Percentiles rank a stretch among this genome's conserved stretches.
These are phyloP conservation scores for Vitis riparia DNA, from an alignment of 164 flowering plant species.

Conservation along the genomic window DNA sequence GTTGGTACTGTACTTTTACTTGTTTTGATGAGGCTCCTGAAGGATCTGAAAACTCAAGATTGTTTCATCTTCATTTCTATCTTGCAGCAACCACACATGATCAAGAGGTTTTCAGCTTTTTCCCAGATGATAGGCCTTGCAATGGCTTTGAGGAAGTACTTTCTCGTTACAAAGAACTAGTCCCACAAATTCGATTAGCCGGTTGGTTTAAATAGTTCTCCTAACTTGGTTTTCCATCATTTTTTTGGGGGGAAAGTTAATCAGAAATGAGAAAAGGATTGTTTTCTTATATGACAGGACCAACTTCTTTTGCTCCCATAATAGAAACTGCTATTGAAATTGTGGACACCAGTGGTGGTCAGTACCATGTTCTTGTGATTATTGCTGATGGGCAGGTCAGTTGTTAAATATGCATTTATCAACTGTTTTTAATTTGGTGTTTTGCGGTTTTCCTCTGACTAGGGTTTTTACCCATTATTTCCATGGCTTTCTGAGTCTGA, in stretches of 20 bases:
- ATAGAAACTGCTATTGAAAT: constrained; percentile 31
- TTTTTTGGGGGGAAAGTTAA: neutral
- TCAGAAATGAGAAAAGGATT: neutral
- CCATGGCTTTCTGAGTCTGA: neutral
- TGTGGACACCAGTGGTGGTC: constrained; percentile 32
- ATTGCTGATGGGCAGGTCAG: constrained; percentile 39
- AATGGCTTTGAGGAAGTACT: constrained; percentile 37
- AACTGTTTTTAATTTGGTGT: neutral
- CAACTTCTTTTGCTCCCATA: constrained; percentile 37
- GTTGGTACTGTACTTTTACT: constrained; percentile 13
- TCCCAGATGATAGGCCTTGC: constrained; percentile 23
- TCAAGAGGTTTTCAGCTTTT: constrained; percentile 32
- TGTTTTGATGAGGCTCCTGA: neutral
- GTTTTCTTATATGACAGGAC: constrained; percentile 19
- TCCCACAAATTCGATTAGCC: constrained; percentile 21
- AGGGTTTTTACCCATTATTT: neutral
- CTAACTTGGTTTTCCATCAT: neutral
- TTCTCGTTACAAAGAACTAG: constrained; percentile 26
- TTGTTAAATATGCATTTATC: neutral
- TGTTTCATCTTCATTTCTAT: neutral
- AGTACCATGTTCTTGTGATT: constrained; percentile 32
- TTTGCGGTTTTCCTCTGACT: neutral
- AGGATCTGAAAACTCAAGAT: neutral
- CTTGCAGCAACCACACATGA: constrained; percentile 33
- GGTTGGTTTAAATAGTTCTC: constrained; percentile 16